Percentiles rank a stretch among this genome's conserved stretches.
Conservation (phyloP, 345 rosid genomes). For the Lenwebbia sp. region DNA sequence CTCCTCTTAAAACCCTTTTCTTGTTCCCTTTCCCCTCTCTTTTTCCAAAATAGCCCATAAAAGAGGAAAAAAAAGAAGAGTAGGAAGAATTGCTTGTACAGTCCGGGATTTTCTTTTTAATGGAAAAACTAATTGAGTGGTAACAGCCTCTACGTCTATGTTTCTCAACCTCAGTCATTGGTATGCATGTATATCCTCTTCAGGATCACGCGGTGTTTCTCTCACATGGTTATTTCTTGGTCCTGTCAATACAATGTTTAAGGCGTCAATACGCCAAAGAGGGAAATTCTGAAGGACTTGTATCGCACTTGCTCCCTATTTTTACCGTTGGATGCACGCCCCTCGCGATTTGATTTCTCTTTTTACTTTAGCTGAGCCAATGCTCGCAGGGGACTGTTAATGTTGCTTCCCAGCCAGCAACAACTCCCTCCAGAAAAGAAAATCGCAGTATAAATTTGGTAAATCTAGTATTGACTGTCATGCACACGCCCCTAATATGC, state of each 20-base stretch:
- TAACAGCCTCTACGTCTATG: background rate
- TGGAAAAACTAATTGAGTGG: background rate
- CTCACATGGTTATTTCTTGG: background rate
- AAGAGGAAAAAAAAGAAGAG: background rate
- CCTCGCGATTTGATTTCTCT: background rate
- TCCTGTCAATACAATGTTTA: background rate
- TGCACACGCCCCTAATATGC: background rate
- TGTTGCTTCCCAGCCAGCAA: background rate
- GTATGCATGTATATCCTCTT: background rate
- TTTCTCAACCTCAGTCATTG: background rate
- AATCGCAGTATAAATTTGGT: background rate
- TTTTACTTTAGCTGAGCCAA: background rate
- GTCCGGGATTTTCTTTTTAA: slow-evolving; percentile 46
- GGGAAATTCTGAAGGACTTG: background rate
- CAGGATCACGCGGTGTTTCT: background rate
- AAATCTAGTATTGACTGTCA: background rate
- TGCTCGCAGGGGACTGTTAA: background rate
- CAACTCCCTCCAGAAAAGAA: background rate
- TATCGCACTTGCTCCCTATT: background rate
- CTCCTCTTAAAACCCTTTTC: slow-evolving; percentile 22
- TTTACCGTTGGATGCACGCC: background rate
- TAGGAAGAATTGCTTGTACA: slow-evolving; percentile 31
- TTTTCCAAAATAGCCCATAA: background rate
- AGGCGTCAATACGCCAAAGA: background rate
- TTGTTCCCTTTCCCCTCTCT: background rate